These are phyloP conservation scores for Phytophthora sansomeana DNA, from an alignment of 352 stramenopile species.

Conservation along the genomic window DNA sequence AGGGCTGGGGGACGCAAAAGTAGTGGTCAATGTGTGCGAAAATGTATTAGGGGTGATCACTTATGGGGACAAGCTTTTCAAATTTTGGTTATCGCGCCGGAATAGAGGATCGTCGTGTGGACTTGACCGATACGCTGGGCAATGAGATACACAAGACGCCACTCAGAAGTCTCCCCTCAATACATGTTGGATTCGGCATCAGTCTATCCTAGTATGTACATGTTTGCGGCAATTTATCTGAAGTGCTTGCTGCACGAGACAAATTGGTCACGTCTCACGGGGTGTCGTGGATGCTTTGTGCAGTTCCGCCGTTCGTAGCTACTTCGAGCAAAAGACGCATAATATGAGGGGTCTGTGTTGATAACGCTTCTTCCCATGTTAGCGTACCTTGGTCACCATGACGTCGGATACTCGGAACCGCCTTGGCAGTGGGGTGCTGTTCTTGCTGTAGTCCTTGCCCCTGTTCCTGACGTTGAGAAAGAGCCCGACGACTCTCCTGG, in stretches of 20 bases:
- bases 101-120: too few relatives aligned
- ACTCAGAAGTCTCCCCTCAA: neutral
- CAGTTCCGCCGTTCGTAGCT: slow-evolving; percentile 22
- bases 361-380: slow-evolving; percentile 9
- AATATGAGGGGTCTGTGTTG: slow-evolving; percentile 14
- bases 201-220: slow-evolving; percentile 3
- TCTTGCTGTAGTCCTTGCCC: slow-evolving; percentile 21
- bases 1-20: slow-evolving; percentile 1
- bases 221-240: neutral
- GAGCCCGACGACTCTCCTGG: slow-evolving; percentile 37
- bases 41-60: slow-evolving; percentile 14
- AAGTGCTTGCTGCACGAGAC: neutral
- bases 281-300: slow-evolving; percentile 23
- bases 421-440: slow-evolving; percentile 13
- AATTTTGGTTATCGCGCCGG: slow-evolving; percentile 3
- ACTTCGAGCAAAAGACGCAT: slow-evolving; percentile 2
- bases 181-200: too few relatives aligned
- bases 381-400: slow-evolving; percentile 22
- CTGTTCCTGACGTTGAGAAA: slow-evolving; percentile 46
- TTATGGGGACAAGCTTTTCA: slow-evolving; percentile 9
- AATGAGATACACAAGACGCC: neutral
- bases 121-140: neutral
- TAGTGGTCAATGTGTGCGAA: neutral
- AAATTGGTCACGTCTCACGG: slow-evolving; percentile 23
- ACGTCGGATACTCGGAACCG: slow-evolving; percentile 9